Evolutionary conservation across 805 yeast species (phyloP).

Genomic region (Cyberlindnera saturnus): DNA sequence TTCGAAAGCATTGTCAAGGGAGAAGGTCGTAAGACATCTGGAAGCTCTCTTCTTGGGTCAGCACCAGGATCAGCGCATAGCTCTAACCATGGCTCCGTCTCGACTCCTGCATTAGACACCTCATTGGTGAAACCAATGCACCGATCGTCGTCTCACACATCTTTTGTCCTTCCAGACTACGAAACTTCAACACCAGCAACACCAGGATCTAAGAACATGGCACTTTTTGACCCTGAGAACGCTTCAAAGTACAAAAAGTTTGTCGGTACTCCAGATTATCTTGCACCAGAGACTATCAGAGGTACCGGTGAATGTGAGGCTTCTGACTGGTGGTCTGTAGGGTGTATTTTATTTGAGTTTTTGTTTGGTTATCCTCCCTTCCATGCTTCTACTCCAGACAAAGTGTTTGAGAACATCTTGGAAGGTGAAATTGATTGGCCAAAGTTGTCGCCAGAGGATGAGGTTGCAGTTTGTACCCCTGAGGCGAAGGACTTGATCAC

Average conservation of each 20-base stretch:
- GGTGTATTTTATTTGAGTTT: conserved; percentile 91
- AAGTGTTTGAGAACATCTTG: conserved; percentile 78
- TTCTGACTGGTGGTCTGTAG: conserved; percentile 99
- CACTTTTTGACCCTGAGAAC: conserved; percentile 70
- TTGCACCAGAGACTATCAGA: conserved; percentile 91
- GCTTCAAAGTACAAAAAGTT: conserved; percentile 54
- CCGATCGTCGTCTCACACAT: conserved; percentile 49
- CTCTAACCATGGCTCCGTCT: conserved; percentile 4
- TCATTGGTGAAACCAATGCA: conserved; percentile 44
- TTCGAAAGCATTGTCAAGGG: conserved; percentile 23
- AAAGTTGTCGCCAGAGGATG: conserved; percentile 43
- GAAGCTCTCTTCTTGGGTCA: background rate
- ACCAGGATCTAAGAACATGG: conserved; percentile 34
- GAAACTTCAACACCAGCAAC: conserved; percentile 24
- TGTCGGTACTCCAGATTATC: conserved; percentile 96
- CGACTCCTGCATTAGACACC: conserved; percentile 28
- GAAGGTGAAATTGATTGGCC: conserved; percentile 84
- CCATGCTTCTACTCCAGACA: conserved; percentile 72
- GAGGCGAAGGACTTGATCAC: conserved; percentile 71
- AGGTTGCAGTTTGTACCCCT: conserved; percentile 49
- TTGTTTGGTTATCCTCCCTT: conserved; percentile 93
- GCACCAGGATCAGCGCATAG: background rate
- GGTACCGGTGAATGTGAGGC: conserved; percentile 79
- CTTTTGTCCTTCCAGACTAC: conserved; percentile 50
- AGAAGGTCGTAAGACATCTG: conserved; percentile 11